A percentile compares a stretch with the other conserved stretches of the same genome.
Evolutionary conservation across 2,329 filamentous ascomycete species (phyloP).

Genomic region (Cladosporium sp.): DNA sequence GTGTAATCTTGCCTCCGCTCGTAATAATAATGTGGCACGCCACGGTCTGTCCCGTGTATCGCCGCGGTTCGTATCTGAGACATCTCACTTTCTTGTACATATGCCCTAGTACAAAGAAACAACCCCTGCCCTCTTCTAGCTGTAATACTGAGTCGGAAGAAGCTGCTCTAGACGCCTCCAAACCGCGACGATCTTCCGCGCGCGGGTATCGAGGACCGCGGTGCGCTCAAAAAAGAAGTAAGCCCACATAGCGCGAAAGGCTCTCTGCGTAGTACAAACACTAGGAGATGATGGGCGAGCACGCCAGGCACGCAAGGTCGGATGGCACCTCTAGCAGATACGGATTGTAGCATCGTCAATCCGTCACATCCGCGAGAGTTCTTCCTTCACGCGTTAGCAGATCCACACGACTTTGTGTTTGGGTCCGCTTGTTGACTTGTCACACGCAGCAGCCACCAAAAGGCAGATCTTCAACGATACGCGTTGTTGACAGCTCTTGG

Average conservation of each 20-base stretch:
- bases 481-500: not conserved
- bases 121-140: not conserved
- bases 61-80: not conserved
- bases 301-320: not conserved
- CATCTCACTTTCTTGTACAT: not conserved
- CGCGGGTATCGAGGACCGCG: not conserved
- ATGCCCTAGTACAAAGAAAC: not conserved
- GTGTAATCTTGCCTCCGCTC: not conserved
- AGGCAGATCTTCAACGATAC: not conserved
- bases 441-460: not conserved
- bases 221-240: conserved; percentile 7
- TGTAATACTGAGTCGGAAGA: not conserved
- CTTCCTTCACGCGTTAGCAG: not conserved
- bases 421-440: not conserved
- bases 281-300: conserved; percentile 1
- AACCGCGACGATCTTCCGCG: conserved; percentile 4
- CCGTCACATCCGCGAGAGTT: not conserved
- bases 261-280: not conserved
- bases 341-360: not conserved
- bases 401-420: not conserved
- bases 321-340: not conserved
- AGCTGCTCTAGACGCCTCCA: not conserved
- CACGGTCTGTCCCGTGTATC: not conserved
- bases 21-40: not conserved
- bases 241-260: conserved; percentile 3